phyloP scores from a whole-genome alignment of 805 yeast species.

The Yarrowia sp. region DNA sequence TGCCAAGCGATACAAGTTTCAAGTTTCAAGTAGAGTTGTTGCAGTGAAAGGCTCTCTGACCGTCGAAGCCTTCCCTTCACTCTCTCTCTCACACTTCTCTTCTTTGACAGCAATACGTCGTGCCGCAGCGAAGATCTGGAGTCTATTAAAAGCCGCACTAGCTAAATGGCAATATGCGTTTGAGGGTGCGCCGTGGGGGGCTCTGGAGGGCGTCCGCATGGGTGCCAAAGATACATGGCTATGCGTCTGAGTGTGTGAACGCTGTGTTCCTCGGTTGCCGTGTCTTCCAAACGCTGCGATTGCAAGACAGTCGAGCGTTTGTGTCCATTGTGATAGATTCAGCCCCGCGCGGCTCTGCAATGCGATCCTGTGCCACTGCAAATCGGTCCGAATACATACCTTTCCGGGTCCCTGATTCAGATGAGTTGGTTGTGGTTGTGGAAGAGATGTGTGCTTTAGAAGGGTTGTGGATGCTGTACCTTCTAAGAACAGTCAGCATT shows the following conservation, averaged over 20 bases:
- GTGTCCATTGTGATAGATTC: background rate
- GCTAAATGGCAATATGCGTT: conserved; percentile 2
- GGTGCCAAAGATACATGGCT: too few species aligned
- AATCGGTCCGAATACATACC: conserved; percentile 11
- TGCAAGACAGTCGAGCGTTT: too few species aligned
- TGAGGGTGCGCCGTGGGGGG: conserved; percentile 13
- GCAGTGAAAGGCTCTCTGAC: too few species aligned
- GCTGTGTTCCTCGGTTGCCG: background rate
- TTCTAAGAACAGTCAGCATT: too few species aligned
- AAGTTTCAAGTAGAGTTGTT: too few species aligned
- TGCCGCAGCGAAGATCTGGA: conserved; percentile 28
- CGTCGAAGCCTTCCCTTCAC: too few species aligned
- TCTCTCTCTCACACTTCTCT: too few species aligned
- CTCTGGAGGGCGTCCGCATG: too few species aligned
- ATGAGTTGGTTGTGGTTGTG: background rate
- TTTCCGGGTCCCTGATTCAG: conserved; percentile 27
- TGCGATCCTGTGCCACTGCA: background rate
- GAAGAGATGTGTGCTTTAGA: too few species aligned
- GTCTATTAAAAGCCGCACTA: conserved; percentile 25
- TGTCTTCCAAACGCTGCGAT: too few species aligned
- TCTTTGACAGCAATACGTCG: conserved; percentile 27
- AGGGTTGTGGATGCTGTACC: too few species aligned
- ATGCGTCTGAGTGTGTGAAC: background rate
- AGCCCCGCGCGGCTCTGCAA: background rate
- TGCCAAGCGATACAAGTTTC: too few species aligned